phyloP scores from a whole-genome alignment of 805 yeast genomes.

The Lipomyces mesembrius region DNA sequence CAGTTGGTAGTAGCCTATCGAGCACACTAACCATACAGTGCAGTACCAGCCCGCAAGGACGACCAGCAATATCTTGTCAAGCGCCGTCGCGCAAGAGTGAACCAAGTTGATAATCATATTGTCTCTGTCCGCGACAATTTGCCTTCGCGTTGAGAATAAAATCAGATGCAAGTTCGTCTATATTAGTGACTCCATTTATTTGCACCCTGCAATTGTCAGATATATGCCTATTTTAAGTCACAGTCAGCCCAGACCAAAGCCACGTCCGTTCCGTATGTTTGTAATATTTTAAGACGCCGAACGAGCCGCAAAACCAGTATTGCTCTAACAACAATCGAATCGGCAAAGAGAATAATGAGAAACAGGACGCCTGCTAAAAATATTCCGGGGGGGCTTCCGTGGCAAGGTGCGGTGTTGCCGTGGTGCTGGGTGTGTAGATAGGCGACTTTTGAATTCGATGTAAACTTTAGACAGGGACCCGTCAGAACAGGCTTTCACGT shows the following conservation, averaged over 20 bases:
- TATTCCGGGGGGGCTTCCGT: no score
- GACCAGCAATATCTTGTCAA: conserved; percentile 7
- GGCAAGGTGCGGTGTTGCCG: not conserved
- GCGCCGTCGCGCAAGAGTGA: conserved; percentile 1
- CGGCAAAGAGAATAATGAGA: not conserved
- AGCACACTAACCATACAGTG: conserved; percentile 23
- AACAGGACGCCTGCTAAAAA: not conserved
- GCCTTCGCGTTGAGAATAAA: not conserved
- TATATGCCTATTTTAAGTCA: not conserved
- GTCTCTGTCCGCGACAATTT: not conserved
- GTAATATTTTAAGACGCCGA: not conserved
- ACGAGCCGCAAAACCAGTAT: not conserved
- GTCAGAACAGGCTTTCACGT: not conserved
- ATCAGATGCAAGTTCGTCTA: not conserved
- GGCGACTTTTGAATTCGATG: not conserved
- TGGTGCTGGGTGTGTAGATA: no score
- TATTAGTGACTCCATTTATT: not conserved
- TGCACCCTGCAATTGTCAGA: not conserved
- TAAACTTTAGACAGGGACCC: not conserved
- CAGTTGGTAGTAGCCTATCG: conserved; percentile 33
- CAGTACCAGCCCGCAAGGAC: conserved; percentile 33
- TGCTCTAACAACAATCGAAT: not conserved
- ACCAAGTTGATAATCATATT: conserved; percentile 2
- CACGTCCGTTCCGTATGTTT: not conserved
- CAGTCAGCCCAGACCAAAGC: not conserved